Base-by-base conservation (phyloP, 257 asterid species). In the Anisodus tanguticus region DNA sequence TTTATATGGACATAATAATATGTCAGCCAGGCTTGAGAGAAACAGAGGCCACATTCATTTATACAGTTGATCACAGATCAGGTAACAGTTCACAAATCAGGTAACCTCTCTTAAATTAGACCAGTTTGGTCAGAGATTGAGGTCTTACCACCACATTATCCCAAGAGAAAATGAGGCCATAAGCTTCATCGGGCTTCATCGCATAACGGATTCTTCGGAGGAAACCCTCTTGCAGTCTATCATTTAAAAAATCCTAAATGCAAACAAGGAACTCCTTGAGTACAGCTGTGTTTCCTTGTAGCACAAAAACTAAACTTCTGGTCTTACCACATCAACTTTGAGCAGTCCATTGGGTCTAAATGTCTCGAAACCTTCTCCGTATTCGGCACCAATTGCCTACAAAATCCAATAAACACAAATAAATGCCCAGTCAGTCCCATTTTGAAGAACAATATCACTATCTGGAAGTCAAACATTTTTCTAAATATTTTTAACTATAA, bases 111-210 rank as follows among this genome's bases (percentile, higher is more conserved):
- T 31, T 31, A 31, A 31, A 31, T 31, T 31, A 62, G 72, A 84
- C 59, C n/a, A 84, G 41, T 80, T 31, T 16, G 47, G 3, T 35
- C 47, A 9, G 71, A 70, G 80, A 68, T 82, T 79, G 78, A 84
- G 87, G 86, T 71, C 81, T 88, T 90, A 96, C 99, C 99, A 96
- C 95, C 51, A 94, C 98, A 89, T 95, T 95, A 57, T 96, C 99
- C 98, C 98, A 96, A 66, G 99, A 93, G 91, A 96, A 96, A 87
- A 96, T 90, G 82, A 96, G 97, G 10, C 99, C 99, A 86, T 96
- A 94, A 76, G 98, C 99, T 89, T 96, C 99, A 68, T 96, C 99
- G 53, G 99, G 99, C 91, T 94, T 96, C 99, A 96, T 96, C 7
- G 99, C 97, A 67, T 96, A 96, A 43, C 98, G 97, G 86, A 96